These are phyloP conservation scores for Xylariaceae sp. DNA, from an alignment of 2,329 filamentous ascomycete species.

Conservation along the genomic window DNA sequence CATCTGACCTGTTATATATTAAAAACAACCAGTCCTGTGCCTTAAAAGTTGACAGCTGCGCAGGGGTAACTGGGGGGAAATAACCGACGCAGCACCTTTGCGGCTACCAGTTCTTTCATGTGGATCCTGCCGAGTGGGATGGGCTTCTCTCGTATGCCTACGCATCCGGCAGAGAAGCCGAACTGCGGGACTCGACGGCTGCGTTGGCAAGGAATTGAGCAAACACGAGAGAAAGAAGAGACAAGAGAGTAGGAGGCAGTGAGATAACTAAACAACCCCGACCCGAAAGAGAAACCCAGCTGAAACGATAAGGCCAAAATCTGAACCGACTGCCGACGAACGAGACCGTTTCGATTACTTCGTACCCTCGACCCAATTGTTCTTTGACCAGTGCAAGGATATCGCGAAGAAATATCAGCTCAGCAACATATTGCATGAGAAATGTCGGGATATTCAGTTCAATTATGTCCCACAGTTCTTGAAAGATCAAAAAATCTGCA, in stretches of 20 bases:
- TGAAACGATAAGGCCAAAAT: conserved; percentile 37
- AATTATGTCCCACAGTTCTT: conserved; percentile 45
- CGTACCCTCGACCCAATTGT: conserved; percentile 60
- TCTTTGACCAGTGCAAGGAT: conserved; percentile 59
- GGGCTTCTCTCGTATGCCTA: conserved; percentile 69
- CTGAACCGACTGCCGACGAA: conserved; percentile 57
- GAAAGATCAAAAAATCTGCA: conserved; percentile 59
- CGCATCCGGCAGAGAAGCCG: conserved; percentile 55
- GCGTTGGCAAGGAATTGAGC: conserved; percentile 76
- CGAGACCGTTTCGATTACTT: conserved; percentile 69
- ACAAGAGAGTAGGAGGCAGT: conserved; percentile 43
- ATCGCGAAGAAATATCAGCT: conserved; percentile 60
- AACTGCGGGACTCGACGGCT: conserved; percentile 70
- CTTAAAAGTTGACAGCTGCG: no score
- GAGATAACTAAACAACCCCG: conserved; percentile 17
- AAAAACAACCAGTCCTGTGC: no score
- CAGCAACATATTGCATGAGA: conserved; percentile 55
- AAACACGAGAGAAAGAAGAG: conserved; percentile 73
- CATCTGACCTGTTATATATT: no score
- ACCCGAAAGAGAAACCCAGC: conserved; percentile 1
- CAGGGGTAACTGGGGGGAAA: no score
- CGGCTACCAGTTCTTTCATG: conserved; percentile 86
- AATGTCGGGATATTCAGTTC: conserved; percentile 61
- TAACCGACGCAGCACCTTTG: no score
- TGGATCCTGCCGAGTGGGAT: conserved; percentile 73